Conservation (phyloP, 352 stramenopile genomes). For the Globisporangium spinosum region DNA sequence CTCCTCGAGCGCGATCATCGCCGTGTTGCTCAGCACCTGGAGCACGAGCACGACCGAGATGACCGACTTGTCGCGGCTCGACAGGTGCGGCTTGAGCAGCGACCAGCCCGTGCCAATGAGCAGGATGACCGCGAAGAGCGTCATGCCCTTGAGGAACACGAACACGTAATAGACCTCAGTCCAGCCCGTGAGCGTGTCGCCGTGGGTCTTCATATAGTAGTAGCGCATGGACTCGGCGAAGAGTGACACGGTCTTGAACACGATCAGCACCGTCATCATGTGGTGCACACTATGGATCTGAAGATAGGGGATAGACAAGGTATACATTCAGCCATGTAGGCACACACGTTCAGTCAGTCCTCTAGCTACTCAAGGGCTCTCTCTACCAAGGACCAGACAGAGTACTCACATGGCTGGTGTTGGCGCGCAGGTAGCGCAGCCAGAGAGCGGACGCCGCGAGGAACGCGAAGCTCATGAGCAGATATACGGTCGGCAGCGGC, state of each 20-base stretch:
- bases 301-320: no score
- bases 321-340: background rate
- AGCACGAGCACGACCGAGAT: conserved; percentile 92
- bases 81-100: conserved; percentile 95
- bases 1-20: conserved; percentile 87
- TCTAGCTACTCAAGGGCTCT: background rate
- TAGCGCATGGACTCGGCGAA: conserved; percentile 94
- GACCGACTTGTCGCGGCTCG: conserved; percentile 91
- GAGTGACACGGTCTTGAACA: conserved; percentile 91
- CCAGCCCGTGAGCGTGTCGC: conserved; percentile 91
- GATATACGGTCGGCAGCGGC: conserved; percentile 82
- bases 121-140: conserved; percentile 97
- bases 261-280: conserved; percentile 92
- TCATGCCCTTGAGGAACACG: conserved; percentile 93
- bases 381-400: no score
- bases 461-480: conserved; percentile 77
- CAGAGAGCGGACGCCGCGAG: conserved; percentile 48
- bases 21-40: conserved; percentile 94
- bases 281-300: conserved; percentile 93
- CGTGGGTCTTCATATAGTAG: conserved; percentile 94
- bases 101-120: conserved; percentile 97
- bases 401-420: conserved; percentile 59
- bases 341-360: background rate
- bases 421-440: conserved; percentile 53
- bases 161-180: conserved; percentile 94